Evolutionary conservation across 306 rosid genomes (phyloP).

Genomic region (Casuarina glauca): DNA sequence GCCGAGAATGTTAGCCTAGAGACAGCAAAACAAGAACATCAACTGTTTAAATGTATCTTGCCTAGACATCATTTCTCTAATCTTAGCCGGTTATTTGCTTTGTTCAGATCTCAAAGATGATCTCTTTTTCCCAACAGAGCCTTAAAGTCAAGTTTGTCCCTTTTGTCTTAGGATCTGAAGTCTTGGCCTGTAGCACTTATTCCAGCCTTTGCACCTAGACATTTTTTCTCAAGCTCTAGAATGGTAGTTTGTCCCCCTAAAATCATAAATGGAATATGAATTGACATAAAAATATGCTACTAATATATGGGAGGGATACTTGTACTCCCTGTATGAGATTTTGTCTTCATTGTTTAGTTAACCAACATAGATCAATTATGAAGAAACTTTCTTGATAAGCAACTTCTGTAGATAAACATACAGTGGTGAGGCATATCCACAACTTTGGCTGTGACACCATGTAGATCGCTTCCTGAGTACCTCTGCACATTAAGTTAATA

Average conservation of each 20-base stretch:
- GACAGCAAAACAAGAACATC: neutral
- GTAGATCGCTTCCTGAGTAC: constrained; percentile 85
- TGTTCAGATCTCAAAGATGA: no score
- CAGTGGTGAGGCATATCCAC: constrained; percentile 97
- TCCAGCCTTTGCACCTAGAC: no score
- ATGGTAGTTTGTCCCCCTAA: no score
- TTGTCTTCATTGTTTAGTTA: neutral
- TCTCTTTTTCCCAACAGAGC: no score
- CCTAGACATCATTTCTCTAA: no score
- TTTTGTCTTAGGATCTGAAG: no score
- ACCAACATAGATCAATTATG: neutral
- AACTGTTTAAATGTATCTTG: neutral
- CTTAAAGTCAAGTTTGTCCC: no score
- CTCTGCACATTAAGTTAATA: constrained; percentile 51
- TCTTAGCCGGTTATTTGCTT: no score
- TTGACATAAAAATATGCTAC: neutral
- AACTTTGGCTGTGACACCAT: constrained; percentile 93
- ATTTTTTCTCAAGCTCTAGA: no score
- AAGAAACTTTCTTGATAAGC: neutral
- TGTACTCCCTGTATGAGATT: neutral
- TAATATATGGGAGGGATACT: neutral
- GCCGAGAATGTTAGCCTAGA: neutral
- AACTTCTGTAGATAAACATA: constrained; percentile 38
- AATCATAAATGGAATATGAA: neutral
- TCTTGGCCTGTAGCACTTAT: no score